Percentiles rank a stretch among this genome's conserved stretches.
phyloP scores from a whole-genome alignment of 2,329 filamentous ascomycete species.

The Pseudocercospora pini-densiflorae region DNA sequence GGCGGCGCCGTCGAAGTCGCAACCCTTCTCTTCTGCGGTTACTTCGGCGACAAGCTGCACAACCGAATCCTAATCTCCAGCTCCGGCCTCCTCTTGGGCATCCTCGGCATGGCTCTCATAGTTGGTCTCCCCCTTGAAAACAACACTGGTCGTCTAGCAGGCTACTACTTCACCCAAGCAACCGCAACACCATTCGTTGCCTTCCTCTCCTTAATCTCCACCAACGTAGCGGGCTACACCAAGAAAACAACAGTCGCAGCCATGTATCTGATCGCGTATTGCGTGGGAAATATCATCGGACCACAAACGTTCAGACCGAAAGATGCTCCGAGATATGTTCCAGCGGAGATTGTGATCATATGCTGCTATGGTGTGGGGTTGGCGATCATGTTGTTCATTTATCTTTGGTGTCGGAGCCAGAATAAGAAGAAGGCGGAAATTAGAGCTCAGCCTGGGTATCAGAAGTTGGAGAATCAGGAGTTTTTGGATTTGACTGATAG shows the following conservation, averaged over 20 bases:
- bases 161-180: constrained; percentile 69
- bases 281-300: constrained; percentile 48
- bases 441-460: constrained; percentile 60
- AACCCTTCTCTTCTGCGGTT: constrained; percentile 59
- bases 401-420: constrained; percentile 62
- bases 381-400: constrained; percentile 64
- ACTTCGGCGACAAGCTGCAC: constrained; percentile 60
- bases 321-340: constrained; percentile 64
- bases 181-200: constrained; percentile 67
- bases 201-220: constrained; percentile 65
- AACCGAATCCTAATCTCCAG: constrained; percentile 63
- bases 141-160: constrained; percentile 61
- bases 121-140: constrained; percentile 64
- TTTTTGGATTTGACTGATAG: constrained; percentile 67
- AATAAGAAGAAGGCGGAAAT: constrained; percentile 63
- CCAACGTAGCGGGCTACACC: constrained; percentile 64
- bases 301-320: constrained; percentile 61
- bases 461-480: constrained; percentile 68
- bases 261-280: constrained; percentile 58
- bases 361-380: constrained; percentile 62
- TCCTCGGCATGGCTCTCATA: constrained; percentile 68
- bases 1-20: constrained; percentile 69
- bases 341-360: constrained; percentile 67
- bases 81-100: constrained; percentile 56
- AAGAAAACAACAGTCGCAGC: constrained; percentile 65